Evolutionary conservation across 2,329 filamentous ascomycete genomes (phyloP).

Genomic region (Aspergillus sp.): DNA sequence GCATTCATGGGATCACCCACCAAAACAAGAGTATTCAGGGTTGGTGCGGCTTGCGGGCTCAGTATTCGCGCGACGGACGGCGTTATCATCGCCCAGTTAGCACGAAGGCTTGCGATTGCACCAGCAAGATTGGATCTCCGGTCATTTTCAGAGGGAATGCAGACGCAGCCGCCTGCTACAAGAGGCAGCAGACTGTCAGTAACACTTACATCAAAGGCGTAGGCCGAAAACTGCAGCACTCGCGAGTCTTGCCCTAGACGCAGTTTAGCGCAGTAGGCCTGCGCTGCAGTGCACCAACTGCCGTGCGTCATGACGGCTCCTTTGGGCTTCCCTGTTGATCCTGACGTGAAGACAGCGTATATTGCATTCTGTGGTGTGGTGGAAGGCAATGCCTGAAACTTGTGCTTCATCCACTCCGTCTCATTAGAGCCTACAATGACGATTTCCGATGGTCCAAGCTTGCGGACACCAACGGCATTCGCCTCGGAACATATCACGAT

Average conservation of each 20-base stretch:
- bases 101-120: too few species aligned
- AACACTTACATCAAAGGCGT: neutral
- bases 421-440: too few species aligned
- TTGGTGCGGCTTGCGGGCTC: neutral
- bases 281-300: neutral
- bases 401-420: too few species aligned
- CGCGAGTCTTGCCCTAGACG: neutral
- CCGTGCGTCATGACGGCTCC: neutral
- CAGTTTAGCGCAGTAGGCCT: neutral
- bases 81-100: neutral
- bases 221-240: neutral
- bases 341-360: neutral
- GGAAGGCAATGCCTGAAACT: too few species aligned
- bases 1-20: neutral
- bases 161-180: neutral
- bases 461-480: too few species aligned
- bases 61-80: neutral
- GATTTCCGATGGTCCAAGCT: too few species aligned
- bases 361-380: neutral
- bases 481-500: neutral
- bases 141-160: neutral
- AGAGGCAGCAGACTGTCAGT: neutral
- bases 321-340: neutral
- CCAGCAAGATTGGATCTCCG: neutral
- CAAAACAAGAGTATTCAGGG: neutral